Conservation (phyloP, 148 eudicot species). For the Rhododendron henanense region DNA sequence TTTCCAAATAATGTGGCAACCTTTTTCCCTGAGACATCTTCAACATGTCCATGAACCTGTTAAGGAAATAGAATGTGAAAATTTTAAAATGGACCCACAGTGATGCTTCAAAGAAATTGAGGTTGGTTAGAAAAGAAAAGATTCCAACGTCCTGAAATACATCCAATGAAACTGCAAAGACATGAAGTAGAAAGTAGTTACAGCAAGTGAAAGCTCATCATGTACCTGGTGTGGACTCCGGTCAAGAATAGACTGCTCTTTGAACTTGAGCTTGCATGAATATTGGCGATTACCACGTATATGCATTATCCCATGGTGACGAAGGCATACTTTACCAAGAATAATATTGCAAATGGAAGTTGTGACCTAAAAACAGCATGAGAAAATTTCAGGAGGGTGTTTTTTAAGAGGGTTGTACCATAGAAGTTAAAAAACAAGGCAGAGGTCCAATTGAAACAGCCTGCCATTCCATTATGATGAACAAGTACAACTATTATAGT, state of each 20-base stretch:
- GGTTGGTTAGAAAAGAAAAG: background rate
- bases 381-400: background rate
- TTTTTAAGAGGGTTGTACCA: background rate
- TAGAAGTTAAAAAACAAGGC: background rate
- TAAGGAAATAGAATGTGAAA: background rate
- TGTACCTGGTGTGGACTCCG: constrained; percentile 88
- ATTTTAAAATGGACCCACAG: background rate
- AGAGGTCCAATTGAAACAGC: background rate
- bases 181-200: background rate
- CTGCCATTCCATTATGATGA: background rate
- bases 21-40: constrained; percentile 58
- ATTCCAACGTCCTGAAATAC: background rate
- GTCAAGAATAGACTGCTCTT: constrained; percentile 83
- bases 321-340: constrained; percentile 77
- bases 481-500: background rate
- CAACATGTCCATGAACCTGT: constrained; percentile 81
- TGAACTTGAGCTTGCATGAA: constrained; percentile 92
- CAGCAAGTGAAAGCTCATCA: background rate
- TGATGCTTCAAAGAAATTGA: background rate
- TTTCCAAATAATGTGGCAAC: constrained; percentile 70
- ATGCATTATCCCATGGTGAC: constrained; percentile 91
- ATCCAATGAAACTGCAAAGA: background rate
- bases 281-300: constrained; percentile 68
- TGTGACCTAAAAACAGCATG: constrained; percentile 58
- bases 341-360: constrained; percentile 88